Conservation (phyloP, 441 rosid species). For the Syzygium syzygioides region DNA sequence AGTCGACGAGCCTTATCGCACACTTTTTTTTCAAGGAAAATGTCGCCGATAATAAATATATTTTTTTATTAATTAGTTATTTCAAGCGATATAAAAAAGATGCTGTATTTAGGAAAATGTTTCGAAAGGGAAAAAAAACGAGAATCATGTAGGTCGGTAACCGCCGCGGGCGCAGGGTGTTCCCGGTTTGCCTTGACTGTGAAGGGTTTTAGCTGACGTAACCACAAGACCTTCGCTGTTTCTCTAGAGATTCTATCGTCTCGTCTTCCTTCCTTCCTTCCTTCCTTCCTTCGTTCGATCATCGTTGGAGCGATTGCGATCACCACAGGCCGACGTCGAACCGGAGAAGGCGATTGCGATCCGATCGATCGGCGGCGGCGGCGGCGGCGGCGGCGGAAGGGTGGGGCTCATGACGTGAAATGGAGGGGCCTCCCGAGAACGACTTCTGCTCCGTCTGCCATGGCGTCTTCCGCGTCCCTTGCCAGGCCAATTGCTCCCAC, state of each 20-base stretch:
- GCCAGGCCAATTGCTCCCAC: conserved; percentile 94
- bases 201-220: neutral
- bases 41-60: no score
- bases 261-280: neutral
- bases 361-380: neutral
- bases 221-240: neutral
- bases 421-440: conserved; percentile 64
- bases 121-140: no score
- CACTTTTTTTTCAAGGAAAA: no score
- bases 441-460: conserved; percentile 76
- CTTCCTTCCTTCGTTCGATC: neutral
- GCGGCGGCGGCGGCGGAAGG: neutral
- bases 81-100: no score
- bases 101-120: neutral
- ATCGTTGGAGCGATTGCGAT: neutral
- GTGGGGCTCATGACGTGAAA: conserved; percentile 1
- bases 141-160: neutral
- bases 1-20: fast-evolving
- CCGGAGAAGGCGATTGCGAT: neutral
- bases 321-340: neutral
- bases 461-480: conserved; percentile 58
- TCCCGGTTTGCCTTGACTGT: neutral
- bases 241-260: neutral
- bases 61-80: no score
- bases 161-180: no score